These are phyloP conservation scores for Salvia sclarea DNA, from an alignment of 305 asterid species.

Conservation along the genomic window DNA sequence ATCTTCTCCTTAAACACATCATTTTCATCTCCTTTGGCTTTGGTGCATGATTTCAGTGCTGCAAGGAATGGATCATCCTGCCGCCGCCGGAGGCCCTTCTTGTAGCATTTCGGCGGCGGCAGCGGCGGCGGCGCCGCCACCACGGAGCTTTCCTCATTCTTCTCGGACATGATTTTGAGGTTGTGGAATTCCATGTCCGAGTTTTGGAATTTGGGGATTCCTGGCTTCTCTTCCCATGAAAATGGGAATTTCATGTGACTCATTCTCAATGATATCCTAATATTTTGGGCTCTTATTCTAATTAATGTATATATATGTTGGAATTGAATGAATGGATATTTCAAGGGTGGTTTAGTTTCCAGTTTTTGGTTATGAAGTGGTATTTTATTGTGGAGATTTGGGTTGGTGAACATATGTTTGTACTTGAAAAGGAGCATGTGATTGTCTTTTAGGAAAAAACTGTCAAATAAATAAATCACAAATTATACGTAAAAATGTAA, in stretches of 20 bases:
- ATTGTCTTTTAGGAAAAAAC: no score
- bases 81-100: slow-evolving; percentile 30
- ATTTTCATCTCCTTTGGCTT: no score
- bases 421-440: background rate
- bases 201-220: slow-evolving; percentile 50
- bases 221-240: slow-evolving; percentile 79
- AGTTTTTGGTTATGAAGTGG: background rate
- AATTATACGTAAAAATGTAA: no score
- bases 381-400: background rate
- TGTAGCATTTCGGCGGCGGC: slow-evolving; percentile 21
- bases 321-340: background rate
- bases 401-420: slow-evolving; percentile 28
- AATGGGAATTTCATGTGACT: slow-evolving; percentile 53
- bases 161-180: background rate
- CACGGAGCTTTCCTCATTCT: background rate
- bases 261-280: slow-evolving; percentile 25
- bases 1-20: slow-evolving; percentile 20
- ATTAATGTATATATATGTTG: background rate
- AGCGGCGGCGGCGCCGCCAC: slow-evolving; percentile 48
- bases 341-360: background rate
- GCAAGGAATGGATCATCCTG: slow-evolving; percentile 59
- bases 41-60: slow-evolving; percentile 59
- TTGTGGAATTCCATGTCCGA: slow-evolving; percentile 5
- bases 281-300: background rate
- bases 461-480: no score